Base-by-base conservation (phyloP, 23 red algal species). In the Gracilaria domingensis region DNA sequence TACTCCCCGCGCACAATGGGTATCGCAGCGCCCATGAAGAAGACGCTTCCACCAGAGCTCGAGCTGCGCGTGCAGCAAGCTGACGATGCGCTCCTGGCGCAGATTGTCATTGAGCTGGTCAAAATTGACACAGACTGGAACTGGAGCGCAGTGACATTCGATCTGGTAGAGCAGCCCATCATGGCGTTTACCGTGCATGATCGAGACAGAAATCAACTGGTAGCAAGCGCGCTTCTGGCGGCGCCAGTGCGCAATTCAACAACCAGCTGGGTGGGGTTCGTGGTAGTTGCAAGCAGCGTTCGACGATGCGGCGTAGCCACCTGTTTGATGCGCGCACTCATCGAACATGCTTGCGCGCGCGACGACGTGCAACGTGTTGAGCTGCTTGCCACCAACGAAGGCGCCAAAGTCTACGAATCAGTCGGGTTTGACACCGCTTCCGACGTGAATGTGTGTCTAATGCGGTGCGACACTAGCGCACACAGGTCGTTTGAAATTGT, bases 221-320 rank as follows among this genome's bases (percentile, higher is more conserved):
- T 77, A 50, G 72, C 23, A 8, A 13, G 72, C 26, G 72, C 72
- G 45, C 6, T 50, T 45, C 39, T 77, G 7, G 72, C 42, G 1
- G 45, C 38, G 14, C 42, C 38, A 0, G 42, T 0, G n/a, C 72
- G 72, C 38, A 21, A 50, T 20, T 51, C 23, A 0, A 18, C 39
- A 5, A 77, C 72, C n/a, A 40, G 45, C 4, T 77, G 72, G 72
- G 72, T 50, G 40, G 72, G 72, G 9, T 50, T 51, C 7, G 42
- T 77, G 42, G 45, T 77, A 4, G 72, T 77, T 23, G 38, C 72
- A 12, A 77, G 20, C 2, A 11, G 11, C 8, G 40, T 25, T 34
- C 72, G 72, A 8, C 72, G 72, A 77, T 23, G 38, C 26, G 72
- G 72, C 23, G 72, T 51, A 16, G 72, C 39, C 1, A 77, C 72